phyloP scores from a whole-genome alignment of 2,329 filamentous ascomycete species.

The Lomentospora prolificans region DNA sequence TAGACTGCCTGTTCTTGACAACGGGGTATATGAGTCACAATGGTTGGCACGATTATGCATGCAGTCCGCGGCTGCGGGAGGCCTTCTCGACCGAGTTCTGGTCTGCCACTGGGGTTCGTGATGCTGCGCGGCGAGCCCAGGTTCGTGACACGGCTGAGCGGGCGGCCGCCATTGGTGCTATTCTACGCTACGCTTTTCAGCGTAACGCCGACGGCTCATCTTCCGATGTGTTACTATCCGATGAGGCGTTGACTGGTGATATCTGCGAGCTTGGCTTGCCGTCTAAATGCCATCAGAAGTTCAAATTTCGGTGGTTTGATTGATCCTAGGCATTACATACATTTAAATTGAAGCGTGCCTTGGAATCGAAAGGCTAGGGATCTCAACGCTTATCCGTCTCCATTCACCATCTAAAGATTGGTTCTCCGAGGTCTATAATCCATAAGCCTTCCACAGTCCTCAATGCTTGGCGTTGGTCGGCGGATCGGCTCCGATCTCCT shows the following conservation, averaged over 20 bases:
- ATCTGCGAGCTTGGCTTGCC: not conserved
- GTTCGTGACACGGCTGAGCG: slow-evolving; percentile 14
- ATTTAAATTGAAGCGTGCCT: too few species aligned
- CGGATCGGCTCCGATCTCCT: too few species aligned
- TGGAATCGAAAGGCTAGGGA: too few species aligned
- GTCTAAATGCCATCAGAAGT: too few species aligned
- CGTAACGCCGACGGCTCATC: slow-evolving; percentile 17
- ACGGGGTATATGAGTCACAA: slow-evolving; percentile 17
- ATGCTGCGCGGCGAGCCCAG: slow-evolving; percentile 11
- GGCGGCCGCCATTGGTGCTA: slow-evolving; percentile 17
- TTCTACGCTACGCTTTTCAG: slow-evolving; percentile 18
- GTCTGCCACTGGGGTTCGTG: not conserved
- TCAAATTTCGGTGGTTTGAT: too few species aligned
- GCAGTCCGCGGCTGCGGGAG: slow-evolving; percentile 12
- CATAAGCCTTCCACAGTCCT: too few species aligned
- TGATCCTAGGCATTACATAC: too few species aligned
- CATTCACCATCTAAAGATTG: too few species aligned
- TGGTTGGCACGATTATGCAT: slow-evolving; percentile 20
- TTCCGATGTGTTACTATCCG: slow-evolving; percentile 12
- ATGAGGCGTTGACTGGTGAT: not conserved
- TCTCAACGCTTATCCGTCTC: too few species aligned
- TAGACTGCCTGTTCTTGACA: slow-evolving; percentile 15
- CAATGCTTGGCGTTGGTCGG: too few species aligned
- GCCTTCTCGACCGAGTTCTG: slow-evolving; percentile 21
- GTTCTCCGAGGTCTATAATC: too few species aligned